Conservation (phyloP, 2,329 filamentous ascomycete genomes). For the Colletotrichum ledebouriae region DNA sequence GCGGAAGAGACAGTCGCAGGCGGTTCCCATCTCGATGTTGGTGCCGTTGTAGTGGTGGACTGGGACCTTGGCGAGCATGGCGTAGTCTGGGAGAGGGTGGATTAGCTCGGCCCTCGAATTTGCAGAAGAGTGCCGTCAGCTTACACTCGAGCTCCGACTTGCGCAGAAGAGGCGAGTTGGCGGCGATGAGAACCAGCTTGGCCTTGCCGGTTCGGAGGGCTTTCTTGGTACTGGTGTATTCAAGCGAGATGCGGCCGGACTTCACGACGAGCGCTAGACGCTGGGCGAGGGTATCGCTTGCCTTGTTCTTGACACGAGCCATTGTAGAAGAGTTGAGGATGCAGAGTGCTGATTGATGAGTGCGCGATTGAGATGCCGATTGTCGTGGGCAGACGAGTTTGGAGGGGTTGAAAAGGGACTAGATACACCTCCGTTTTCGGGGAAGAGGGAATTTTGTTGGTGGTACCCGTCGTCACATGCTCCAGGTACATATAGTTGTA, state of each 20-base stretch:
- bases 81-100: background rate
- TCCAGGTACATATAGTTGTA: too few relatives aligned
- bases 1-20: conserved; percentile 16
- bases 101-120: background rate
- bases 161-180: conserved; percentile 9
- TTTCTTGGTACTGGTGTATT: conserved; percentile 3
- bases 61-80: conserved; percentile 10
- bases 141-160: conserved; percentile 18
- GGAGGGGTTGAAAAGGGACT: too few relatives aligned
- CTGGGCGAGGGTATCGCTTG: conserved; percentile 17
- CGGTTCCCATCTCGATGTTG: conserved; percentile 22
- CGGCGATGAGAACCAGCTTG: conserved; percentile 18
- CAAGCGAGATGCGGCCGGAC: conserved; percentile 8
- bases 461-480: too few relatives aligned
- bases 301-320: conserved; percentile 18
- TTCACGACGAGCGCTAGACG: conserved; percentile 18
- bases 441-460: background rate
- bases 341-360: background rate
- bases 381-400: background rate
- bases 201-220: conserved; percentile 13
- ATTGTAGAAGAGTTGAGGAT: background rate
- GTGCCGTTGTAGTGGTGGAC: conserved; percentile 16
- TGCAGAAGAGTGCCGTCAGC: background rate
- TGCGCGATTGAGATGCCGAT: too few relatives aligned
- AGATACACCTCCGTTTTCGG: too few relatives aligned